Percentiles rank a stretch among this genome's conserved stretches.
phyloP scores from a whole-genome alignment of 2,329 filamentous ascomycete species.

The Incumbomyces delicatus region DNA sequence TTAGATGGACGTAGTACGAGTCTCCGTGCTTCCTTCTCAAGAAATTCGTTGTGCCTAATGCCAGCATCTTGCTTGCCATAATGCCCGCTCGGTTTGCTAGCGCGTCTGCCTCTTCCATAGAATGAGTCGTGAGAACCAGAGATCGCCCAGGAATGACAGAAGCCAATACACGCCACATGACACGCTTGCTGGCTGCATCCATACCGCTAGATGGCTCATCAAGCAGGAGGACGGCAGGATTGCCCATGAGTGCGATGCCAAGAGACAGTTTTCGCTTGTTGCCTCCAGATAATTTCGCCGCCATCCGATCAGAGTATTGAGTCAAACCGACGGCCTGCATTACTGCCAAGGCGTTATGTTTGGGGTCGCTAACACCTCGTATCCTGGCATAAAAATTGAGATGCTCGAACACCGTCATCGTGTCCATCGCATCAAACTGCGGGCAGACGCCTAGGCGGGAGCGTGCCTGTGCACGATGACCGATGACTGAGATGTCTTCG shows the following conservation, averaged over 20 bases:
- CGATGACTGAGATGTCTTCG: constrained; percentile 65
- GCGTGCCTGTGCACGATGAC: constrained; percentile 61
- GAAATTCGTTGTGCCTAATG: constrained; percentile 64
- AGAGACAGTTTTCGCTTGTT: constrained; percentile 90
- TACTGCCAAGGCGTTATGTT: constrained; percentile 68
- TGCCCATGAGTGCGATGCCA: constrained; percentile 85
- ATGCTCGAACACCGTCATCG: constrained; percentile 82
- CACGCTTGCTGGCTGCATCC: constrained; percentile 79
- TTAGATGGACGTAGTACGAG: constrained; percentile 69
- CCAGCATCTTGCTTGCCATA: constrained; percentile 75
- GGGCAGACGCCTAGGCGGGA: constrained; percentile 82
- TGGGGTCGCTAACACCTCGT: constrained; percentile 64
- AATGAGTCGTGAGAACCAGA: constrained; percentile 81
- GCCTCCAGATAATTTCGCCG: constrained; percentile 70
- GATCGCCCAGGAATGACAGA: constrained; percentile 67
- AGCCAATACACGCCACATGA: constrained; percentile 83
- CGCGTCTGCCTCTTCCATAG: constrained; percentile 91
- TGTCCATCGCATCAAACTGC: constrained; percentile 77
- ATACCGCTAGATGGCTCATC: constrained; percentile 85
- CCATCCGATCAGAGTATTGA: constrained; percentile 64
- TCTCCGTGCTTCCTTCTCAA: constrained; percentile 69
- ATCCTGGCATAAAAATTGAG: constrained; percentile 79
- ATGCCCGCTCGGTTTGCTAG: constrained; percentile 77
- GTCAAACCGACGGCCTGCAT: constrained; percentile 70
- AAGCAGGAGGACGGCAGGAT: constrained; percentile 74